Percentiles rank a stretch among this genome's conserved stretches.
Evolutionary conservation across 306 rosid species (phyloP).

Genomic region (Cajanus cajan): DNA sequence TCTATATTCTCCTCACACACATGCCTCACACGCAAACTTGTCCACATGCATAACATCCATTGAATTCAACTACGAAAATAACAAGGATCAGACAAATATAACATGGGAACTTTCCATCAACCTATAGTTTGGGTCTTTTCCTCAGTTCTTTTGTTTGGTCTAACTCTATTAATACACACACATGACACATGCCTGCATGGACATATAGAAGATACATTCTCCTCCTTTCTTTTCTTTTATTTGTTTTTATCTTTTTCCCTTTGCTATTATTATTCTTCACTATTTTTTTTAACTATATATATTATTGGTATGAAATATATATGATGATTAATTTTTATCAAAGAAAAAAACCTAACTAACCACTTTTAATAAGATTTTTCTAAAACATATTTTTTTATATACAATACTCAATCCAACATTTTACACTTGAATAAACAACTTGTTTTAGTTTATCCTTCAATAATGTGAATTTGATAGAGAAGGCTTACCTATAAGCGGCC

Average conservation of each 20-base stretch:
- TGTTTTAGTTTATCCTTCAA: background rate
- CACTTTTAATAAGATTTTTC: too few relatives aligned
- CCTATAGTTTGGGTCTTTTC: background rate
- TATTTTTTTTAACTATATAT: too few relatives aligned
- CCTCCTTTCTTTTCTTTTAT: background rate
- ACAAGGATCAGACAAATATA: slow-evolving; percentile 2
- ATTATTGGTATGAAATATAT: too few relatives aligned
- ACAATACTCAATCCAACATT: too few relatives aligned
- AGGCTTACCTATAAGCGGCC: background rate
- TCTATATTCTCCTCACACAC: background rate
- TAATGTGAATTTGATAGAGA: background rate
- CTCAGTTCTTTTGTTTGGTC: background rate
- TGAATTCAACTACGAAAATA: slow-evolving; percentile 33
- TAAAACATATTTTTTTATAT: too few relatives aligned
- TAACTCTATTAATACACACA: background rate
- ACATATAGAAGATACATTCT: background rate
- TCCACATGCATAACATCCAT: slow-evolving; percentile 22
- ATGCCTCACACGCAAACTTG: slow-evolving; percentile 34
- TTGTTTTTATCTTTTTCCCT: background rate
- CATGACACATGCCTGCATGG: slow-evolving; percentile 16
- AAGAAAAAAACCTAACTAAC: too few relatives aligned
- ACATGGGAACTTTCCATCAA: slow-evolving; percentile 9
- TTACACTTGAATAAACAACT: too few relatives aligned
- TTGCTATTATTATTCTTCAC: too few relatives aligned
- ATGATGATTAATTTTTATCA: too few relatives aligned